Percentiles rank a stretch among this genome's conserved stretches.
phyloP scores from a whole-genome alignment of 345 rosid genomes.

The Clausena lansium region DNA sequence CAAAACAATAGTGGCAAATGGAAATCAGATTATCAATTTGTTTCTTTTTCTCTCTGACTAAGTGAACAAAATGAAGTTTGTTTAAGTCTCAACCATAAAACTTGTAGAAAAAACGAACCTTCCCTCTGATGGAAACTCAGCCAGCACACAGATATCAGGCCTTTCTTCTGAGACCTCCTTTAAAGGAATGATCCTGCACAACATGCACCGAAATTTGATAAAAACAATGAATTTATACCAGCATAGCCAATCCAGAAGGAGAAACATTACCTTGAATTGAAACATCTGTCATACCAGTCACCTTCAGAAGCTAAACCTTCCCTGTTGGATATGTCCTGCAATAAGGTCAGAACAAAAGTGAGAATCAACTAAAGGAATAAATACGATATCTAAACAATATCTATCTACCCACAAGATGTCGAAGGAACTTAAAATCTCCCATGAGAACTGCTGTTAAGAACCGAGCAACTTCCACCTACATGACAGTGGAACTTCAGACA shows the following conservation, averaged over 20 bases:
- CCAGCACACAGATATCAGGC: slow-evolving; percentile 64
- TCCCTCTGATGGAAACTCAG: slow-evolving; percentile 70
- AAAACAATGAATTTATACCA: slow-evolving; percentile 1
- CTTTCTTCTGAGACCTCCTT: slow-evolving; percentile 71
- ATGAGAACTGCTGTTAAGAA: slow-evolving; percentile 54
- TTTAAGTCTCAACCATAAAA: not conserved
- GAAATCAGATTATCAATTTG: slow-evolving; percentile 3
- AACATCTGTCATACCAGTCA: slow-evolving; percentile 57
- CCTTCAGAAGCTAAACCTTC: slow-evolving; percentile 62
- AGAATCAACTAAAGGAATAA: slow-evolving; percentile 7
- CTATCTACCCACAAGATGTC: slow-evolving; percentile 55
- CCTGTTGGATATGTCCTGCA: slow-evolving; percentile 77
- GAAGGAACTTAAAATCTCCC: slow-evolving; percentile 70
- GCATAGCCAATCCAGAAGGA: slow-evolving; percentile 7
- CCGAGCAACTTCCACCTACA: slow-evolving; percentile 66
- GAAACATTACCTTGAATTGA: slow-evolving; percentile 44
- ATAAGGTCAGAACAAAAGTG: slow-evolving; percentile 20
- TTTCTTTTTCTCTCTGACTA: not conserved
- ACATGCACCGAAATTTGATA: slow-evolving; percentile 15
- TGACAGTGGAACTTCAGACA: slow-evolving; percentile 14
- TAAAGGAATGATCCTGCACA: slow-evolving; percentile 58
- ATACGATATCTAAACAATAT: slow-evolving; percentile 12
- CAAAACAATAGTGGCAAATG: slow-evolving; percentile 7
- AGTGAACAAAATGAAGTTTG: not conserved
- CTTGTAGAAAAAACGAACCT: slow-evolving; percentile 38